Base-by-base conservation (phyloP, 2,329 filamentous ascomycete species). In the Talaromyces atroroseus region DNA sequence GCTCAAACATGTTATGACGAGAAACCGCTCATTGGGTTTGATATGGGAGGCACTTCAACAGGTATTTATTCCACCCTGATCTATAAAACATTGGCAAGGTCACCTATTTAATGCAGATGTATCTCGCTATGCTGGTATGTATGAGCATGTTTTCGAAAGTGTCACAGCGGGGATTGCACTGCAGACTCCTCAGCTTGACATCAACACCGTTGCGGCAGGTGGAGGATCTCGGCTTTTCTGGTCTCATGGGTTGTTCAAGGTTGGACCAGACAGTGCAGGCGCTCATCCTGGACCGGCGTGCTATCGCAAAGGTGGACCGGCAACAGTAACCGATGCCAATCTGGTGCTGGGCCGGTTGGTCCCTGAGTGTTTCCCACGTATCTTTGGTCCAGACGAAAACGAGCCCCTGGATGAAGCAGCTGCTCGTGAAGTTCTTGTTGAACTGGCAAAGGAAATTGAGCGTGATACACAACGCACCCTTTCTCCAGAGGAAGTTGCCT, bases 41-140 rank as follows among this genome's bases (percentile, higher is more conserved):
- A 96, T 65, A 96, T 96, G 92, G 90, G 90, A 29, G 91, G 91
- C 14, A 96, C 91, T 0, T 90, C 86, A 59, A 96, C 92, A 1
- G 92, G n/a, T n/a, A n/a, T n/a, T n/a, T n/a, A n/a, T n/a, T n/a
- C n/a, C n/a, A n/a, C n/a, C n/a, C n/a, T n/a, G n/a, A n/a, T n/a
- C n/a, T n/a, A n/a, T n/a, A n/a, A n/a, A n/a, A n/a, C n/a, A n/a
- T n/a, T n/a, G n/a, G n/a, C n/a, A n/a, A n/a, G n/a, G n/a, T n/a
- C n/a, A n/a, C n/a, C n/a, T n/a, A n/a, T n/a, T n/a, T n/a, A n/a
- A n/a, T n/a, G n/a, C n/a, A n/a, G n/a, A 96, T 69, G 67, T 96
- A 11, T 92, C 89, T 45, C 80, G 92, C 54, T 96, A 92, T 65
- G 88, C 87, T 56, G 91, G 91, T 16, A 79, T 88, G 52, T 94